phyloP scores from a whole-genome alignment of 768 basidiomycete species.

The Leccinum incarnatum region DNA sequence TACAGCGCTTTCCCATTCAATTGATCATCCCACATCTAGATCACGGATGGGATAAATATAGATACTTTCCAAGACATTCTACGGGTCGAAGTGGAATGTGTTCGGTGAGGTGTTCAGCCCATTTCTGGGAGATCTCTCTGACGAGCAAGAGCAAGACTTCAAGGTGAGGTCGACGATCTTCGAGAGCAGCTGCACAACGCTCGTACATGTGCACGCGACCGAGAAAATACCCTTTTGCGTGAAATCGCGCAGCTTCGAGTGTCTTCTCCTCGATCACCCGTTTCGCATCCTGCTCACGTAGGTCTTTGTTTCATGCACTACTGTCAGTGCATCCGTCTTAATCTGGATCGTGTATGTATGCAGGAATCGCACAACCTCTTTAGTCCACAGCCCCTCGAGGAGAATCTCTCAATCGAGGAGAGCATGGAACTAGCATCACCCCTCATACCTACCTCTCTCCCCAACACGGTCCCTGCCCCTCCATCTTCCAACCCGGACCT shows the following conservation, averaged over 20 bases:
- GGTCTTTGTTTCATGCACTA: background rate
- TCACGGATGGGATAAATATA: slow-evolving; percentile 13
- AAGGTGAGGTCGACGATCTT: slow-evolving; percentile 28
- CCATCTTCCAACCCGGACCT: slow-evolving; percentile 1
- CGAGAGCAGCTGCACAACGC: slow-evolving; percentile 30
- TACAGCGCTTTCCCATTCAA: background rate
- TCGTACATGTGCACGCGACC: slow-evolving; percentile 20
- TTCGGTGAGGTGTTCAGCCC: slow-evolving; percentile 25
- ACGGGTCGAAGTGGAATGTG: slow-evolving; percentile 35
- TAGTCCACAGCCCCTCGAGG: slow-evolving; percentile 30
- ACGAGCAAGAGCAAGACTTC: slow-evolving; percentile 25
- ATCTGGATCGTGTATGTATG: background rate
- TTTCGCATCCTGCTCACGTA: slow-evolving; percentile 4
- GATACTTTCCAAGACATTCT: slow-evolving; percentile 25
- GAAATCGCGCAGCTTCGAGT: slow-evolving; percentile 27
- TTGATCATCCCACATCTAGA: slow-evolving; percentile 4
- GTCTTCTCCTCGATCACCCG: slow-evolving; percentile 1
- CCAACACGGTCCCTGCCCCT: slow-evolving; percentile 6
- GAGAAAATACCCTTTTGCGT: slow-evolving; percentile 35
- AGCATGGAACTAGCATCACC: slow-evolving; percentile 56
- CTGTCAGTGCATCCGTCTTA: background rate
- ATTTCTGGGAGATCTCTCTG: background rate
- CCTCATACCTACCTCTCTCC: slow-evolving; percentile 36
- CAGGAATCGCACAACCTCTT: slow-evolving; percentile 9
- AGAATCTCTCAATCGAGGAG: slow-evolving; percentile 35